These are phyloP conservation scores for Plasmodium cynomolgi DNA, from an alignment of 169 alveolate genomes.

Conservation along the genomic window DNA sequence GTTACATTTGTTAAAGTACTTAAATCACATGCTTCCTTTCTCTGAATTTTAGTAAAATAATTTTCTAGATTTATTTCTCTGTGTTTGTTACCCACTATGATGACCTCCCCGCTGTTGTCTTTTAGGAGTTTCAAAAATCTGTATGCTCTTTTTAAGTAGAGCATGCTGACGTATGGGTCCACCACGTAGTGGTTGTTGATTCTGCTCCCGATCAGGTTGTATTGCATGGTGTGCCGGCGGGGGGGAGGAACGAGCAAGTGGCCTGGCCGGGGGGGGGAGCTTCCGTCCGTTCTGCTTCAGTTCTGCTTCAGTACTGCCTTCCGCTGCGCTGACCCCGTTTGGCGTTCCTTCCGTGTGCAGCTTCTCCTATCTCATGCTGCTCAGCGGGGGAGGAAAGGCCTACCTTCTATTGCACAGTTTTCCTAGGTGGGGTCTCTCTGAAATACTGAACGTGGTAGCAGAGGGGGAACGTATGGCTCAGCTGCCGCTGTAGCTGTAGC, in stretches of 20 bases:
- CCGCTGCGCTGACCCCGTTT: background rate
- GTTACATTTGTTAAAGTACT: slow-evolving; percentile 78
- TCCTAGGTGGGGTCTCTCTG: background rate
- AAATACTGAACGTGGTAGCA: background rate
- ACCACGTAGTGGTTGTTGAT: slow-evolving; percentile 79
- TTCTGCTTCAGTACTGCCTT: background rate
- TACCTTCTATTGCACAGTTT: background rate
- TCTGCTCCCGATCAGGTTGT: slow-evolving; percentile 74
- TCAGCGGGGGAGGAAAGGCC: background rate
- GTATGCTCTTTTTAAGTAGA: slow-evolving; percentile 81
- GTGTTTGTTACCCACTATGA: slow-evolving; percentile 79
- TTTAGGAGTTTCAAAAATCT: slow-evolving; percentile 78
- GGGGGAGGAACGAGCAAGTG: background rate
- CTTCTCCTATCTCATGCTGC: background rate
- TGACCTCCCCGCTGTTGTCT: slow-evolving; percentile 78
- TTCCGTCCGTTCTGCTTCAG: background rate
- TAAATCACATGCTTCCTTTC: slow-evolving; percentile 59
- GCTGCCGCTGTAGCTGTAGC: no score
- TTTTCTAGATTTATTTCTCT: slow-evolving; percentile 68
- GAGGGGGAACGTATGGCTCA: background rate
- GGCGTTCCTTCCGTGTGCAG: background rate
- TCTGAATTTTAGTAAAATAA: slow-evolving; percentile 27
- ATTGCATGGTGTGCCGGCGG: slow-evolving; percentile 11
- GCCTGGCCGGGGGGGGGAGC: background rate
- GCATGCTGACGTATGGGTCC: slow-evolving; percentile 82